Conservation (phyloP, 768 basidiomycete species). For the Collybia mongolica region DNA sequence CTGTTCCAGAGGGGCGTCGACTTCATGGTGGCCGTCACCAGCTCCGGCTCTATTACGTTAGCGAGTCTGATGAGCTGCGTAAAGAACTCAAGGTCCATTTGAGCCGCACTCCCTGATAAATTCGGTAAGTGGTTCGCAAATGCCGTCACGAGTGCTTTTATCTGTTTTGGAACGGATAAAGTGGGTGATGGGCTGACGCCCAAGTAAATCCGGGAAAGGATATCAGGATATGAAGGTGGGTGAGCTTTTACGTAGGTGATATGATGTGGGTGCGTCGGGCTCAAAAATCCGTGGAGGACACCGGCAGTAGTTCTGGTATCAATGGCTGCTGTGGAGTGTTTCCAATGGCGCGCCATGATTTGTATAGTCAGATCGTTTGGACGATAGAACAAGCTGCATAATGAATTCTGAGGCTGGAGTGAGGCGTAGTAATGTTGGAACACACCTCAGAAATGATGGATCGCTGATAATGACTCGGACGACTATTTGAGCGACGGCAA, state of each 20-base stretch:
- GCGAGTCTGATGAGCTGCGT: background rate
- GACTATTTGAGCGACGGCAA: conserved; percentile 5
- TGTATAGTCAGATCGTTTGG: conserved; percentile 2
- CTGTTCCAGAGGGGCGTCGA: conserved; percentile 8
- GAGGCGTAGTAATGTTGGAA: background rate
- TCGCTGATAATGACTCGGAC: conserved; percentile 2
- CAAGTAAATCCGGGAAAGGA: conserved; percentile 2
- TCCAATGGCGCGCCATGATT: conserved; percentile 10
- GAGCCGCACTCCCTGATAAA: background rate
- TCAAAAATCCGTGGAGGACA: conserved; percentile 1
- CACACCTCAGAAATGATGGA: conserved; percentile 4
- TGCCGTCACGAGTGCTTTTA: conserved; percentile 5
- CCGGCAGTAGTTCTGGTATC: background rate
- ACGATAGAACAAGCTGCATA: background rate
- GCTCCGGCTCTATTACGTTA: conserved; percentile 1
- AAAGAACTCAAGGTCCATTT: conserved; percentile 3
- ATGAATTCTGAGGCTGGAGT: too few species aligned
- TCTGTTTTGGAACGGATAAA: background rate
- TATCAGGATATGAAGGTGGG: background rate
- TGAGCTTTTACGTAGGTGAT: conserved; percentile 1
- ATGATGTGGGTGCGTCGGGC: conserved; percentile 5
- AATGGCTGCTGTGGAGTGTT: background rate
- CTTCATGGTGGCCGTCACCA: background rate
- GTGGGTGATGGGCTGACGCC: conserved; percentile 2
- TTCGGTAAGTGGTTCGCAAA: conserved; percentile 3